phyloP scores from a whole-genome alignment of 2,329 filamentous ascomycete species.

The Fusarium continuum region DNA sequence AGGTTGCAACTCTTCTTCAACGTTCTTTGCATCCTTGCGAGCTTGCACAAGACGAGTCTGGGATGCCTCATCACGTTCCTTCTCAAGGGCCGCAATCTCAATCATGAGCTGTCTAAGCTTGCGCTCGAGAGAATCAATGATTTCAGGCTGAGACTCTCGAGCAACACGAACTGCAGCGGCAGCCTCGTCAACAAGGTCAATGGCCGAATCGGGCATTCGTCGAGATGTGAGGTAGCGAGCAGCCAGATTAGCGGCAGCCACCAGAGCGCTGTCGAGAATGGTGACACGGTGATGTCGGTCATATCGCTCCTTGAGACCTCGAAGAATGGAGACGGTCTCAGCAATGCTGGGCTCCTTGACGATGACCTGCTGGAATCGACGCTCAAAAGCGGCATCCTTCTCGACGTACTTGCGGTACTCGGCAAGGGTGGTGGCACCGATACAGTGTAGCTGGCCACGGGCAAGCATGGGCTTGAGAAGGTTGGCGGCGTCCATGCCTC shows the following conservation, averaged over 20 bases:
- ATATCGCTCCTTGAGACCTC: constrained; percentile 97
- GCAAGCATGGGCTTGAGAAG: constrained; percentile 98
- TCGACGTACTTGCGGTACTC: constrained; percentile 99
- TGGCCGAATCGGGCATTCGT: constrained; percentile 93
- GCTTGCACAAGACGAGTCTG: constrained; percentile 83
- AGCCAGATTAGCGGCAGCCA: constrained; percentile 89
- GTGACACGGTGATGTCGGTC: constrained; percentile 98
- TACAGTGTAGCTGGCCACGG: constrained; percentile 95
- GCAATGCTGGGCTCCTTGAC: constrained; percentile 91
- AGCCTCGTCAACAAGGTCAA: constrained; percentile 95
- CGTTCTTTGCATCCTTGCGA: constrained; percentile 90
- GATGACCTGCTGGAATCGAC: constrained; percentile 97
- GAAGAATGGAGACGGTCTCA: constrained; percentile 97
- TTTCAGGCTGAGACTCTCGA: constrained; percentile 94
- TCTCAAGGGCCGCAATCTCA: constrained; percentile 92
- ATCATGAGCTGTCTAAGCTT: constrained; percentile 92
- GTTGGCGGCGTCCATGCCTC: constrained; percentile 98
- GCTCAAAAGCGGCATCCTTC: constrained; percentile 97
- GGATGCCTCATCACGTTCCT: constrained; percentile 94
- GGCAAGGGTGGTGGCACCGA: constrained; percentile 92
- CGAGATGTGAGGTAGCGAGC: constrained; percentile 92
- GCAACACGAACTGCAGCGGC: constrained; percentile 96
- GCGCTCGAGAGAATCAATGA: constrained; percentile 93
- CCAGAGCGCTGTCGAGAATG: constrained; percentile 92
- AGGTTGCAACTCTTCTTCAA: constrained; percentile 90